Conservation (phyloP, 2,329 filamentous ascomycete genomes). For the Cladosporium sp. region DNA sequence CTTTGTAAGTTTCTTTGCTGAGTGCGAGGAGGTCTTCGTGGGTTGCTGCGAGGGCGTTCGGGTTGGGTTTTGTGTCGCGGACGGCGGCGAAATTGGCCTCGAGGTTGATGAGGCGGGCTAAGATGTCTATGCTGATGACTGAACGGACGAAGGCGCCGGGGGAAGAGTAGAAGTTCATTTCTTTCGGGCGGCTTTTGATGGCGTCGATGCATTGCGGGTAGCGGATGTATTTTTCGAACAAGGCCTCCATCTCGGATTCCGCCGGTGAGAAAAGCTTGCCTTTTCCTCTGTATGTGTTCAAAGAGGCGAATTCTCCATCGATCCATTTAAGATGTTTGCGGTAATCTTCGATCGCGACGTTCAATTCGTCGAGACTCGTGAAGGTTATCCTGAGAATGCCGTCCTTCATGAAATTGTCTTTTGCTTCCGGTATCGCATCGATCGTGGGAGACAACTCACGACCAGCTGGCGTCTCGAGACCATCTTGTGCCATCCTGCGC, state of each 20-base stretch:
- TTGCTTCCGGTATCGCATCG: not conserved
- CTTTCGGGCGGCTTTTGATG: not conserved
- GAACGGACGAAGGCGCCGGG: not conserved
- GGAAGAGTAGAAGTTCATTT: not conserved
- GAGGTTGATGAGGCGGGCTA: conserved; percentile 23
- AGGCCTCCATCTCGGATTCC: not conserved
- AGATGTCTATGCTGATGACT: conserved; percentile 16
- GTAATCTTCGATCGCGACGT: conserved; percentile 1
- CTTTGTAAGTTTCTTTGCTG: not conserved
- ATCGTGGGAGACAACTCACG: not conserved
- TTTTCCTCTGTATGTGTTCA: not conserved
- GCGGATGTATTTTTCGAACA: not conserved
- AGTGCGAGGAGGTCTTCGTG: conserved; percentile 13
- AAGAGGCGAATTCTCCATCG: not conserved
- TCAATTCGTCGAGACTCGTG: conserved; percentile 5
- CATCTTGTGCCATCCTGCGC: conserved; percentile 8
- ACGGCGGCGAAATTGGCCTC: conserved; percentile 24
- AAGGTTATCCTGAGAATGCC: not conserved
- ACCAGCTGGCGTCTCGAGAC: conserved; percentile 6
- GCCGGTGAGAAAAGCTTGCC: no score
- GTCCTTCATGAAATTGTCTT: not conserved
- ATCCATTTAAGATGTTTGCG: not conserved
- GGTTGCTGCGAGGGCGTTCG: conserved; percentile 1
- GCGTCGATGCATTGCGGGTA: not conserved
- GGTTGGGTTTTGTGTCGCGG: conserved; percentile 7